Percentiles rank a stretch among this genome's conserved stretches.
phyloP scores from a whole-genome alignment of 768 basidiomycete species.

The Pleurotus eryngii region DNA sequence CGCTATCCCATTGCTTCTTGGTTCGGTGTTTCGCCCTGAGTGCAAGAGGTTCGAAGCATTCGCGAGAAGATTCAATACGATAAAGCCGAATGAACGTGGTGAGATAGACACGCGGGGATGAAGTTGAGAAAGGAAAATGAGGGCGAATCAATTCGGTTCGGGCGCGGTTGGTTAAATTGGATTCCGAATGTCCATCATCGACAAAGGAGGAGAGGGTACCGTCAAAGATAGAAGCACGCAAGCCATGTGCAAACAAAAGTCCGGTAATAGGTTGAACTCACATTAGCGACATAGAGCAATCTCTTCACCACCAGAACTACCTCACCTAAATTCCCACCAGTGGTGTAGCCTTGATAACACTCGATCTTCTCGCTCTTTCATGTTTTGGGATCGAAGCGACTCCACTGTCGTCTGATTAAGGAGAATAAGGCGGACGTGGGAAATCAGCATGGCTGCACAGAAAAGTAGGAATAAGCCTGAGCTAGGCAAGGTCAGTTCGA shows the following conservation, averaged over 20 bases:
- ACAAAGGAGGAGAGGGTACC: background rate
- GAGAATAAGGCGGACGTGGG: conserved; percentile 62
- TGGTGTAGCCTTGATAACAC: conserved; percentile 48
- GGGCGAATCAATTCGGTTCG: background rate
- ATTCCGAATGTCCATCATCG: background rate
- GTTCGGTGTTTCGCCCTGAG: conserved; percentile 48
- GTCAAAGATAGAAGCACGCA: background rate
- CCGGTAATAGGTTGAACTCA: background rate
- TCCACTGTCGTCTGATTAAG: conserved; percentile 80
- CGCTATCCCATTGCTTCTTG: conserved; percentile 59
- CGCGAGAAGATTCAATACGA: background rate
- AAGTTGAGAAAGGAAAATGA: background rate
- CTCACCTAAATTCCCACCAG: conserved; percentile 56
- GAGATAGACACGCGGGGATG: background rate
- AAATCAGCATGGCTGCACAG: conserved; percentile 48
- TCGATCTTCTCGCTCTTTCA: conserved; percentile 62
- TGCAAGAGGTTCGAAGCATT: background rate
- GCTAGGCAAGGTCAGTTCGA: conserved; percentile 31
- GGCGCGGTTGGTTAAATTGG: background rate
- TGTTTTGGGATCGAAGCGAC: conserved; percentile 51
- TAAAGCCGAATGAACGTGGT: background rate
- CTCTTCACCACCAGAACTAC: background rate
- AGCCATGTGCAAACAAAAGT: background rate
- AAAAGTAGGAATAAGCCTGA: conserved; percentile 73
- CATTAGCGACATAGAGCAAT: background rate